Base-by-base conservation (phyloP, 1,284 basidiomycete genomes). In the Moesziomyces antarcticus region DNA sequence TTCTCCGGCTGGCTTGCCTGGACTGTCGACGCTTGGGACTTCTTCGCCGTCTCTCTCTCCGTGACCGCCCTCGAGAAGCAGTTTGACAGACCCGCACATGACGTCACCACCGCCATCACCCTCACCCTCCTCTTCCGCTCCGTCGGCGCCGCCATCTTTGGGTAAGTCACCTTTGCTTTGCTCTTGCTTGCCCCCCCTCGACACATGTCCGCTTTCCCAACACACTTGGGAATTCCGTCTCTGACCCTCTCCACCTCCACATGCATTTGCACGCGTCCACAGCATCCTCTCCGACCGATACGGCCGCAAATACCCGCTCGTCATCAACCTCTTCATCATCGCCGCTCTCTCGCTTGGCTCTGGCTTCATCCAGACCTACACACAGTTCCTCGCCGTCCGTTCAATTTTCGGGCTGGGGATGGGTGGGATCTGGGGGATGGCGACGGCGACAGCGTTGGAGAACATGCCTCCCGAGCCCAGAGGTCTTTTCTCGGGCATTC, bases 251-350 rank as follows among this genome's bases (percentile, higher is more conserved):
- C 35, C 30, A 16, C n/a, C 25, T 27, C 21, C 27, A 16, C 49
- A 8, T 30, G 20, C 20, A 47, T 37, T 18, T 16, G 33, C 18
- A 25, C 22, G 16, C 47, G 35, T 33, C 20, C 18, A 20, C 54
- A 56, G 44, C 49, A 41, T 81, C 10, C 13, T 79, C n/a, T 74
- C 79, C 0, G 82, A 83, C 46, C 88, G 94, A 10, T 96, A 88
- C 83, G 95, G 95, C 3, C 89, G 95, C 46, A 95, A 94, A 86
- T 98, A 93, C 92, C 93, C 94, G 1, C 86, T 97, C 3, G 89
- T 71, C 16, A 43, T 82, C 78, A 97, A 97, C 84, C 85, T 85
- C 22, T 1, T 84, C 51, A 53, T 75, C 56, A 82, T 80, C 50
- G 74, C 68, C 7, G 85, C 88, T 11, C 89, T 97, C 62, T 91